Conservation (phyloP, 495 filamentous ascomycete species). For the Pyrenula aspistea region DNA sequence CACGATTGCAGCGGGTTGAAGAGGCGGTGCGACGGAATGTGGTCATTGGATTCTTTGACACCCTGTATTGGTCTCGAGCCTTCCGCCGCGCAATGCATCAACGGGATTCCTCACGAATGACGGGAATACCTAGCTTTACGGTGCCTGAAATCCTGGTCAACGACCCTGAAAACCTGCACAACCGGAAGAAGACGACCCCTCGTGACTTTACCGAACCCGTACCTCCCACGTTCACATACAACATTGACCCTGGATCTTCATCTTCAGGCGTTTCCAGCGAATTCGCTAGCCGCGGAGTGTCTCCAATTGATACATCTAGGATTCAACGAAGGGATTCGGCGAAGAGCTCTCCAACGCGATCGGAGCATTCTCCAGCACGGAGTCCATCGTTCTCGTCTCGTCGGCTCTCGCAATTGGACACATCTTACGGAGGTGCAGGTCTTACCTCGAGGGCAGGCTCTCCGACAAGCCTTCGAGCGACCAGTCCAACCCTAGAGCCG, state of each 20-base stretch:
- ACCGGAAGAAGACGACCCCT: slow-evolving; percentile 6
- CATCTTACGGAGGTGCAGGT: slow-evolving; percentile 19
- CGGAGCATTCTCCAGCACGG: slow-evolving; percentile 14
- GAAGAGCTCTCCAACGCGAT: slow-evolving; percentile 12
- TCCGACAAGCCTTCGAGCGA: slow-evolving; percentile 1
- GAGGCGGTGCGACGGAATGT: slow-evolving; percentile 82
- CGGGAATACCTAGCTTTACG: slow-evolving; percentile 62
- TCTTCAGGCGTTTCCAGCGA: slow-evolving; percentile 12
- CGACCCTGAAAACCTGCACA: slow-evolving; percentile 38
- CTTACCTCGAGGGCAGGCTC: slow-evolving; percentile 5
- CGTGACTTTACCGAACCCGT: slow-evolving; percentile 2
- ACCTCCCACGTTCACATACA: slow-evolving; percentile 15
- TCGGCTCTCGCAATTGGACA: slow-evolving; percentile 15
- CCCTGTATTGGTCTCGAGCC: slow-evolving; percentile 73
- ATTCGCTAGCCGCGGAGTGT: slow-evolving; percentile 1
- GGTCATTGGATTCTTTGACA: slow-evolving; percentile 93
- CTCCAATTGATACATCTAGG: background rate
- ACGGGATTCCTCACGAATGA: slow-evolving; percentile 62
- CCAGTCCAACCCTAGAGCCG: background rate
- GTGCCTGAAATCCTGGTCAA: slow-evolving; percentile 91
- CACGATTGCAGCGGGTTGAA: slow-evolving; percentile 88
- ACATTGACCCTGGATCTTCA: slow-evolving; percentile 9
- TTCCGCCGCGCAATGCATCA: slow-evolving; percentile 62
- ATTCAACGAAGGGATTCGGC: slow-evolving; percentile 14
- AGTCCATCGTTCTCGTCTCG: slow-evolving; percentile 29